Conservation (phyloP, 2,329 filamentous ascomycete species). For the Clathrospora elynae region DNA sequence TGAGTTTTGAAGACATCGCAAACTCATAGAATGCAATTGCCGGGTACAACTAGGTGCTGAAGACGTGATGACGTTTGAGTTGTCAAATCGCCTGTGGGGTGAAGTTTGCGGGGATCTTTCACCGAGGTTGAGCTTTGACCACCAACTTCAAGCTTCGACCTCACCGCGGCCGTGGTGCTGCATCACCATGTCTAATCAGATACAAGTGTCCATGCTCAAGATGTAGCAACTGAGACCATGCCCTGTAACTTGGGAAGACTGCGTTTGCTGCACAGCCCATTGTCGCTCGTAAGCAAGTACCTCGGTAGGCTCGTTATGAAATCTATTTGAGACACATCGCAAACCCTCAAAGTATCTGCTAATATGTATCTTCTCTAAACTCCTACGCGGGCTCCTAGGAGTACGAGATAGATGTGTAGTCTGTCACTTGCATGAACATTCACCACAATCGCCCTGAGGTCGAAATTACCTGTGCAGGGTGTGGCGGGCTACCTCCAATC, state of each 20-base stretch:
- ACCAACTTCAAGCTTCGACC: slow-evolving; percentile 2
- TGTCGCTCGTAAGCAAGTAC: too few species aligned
- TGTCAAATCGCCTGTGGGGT: slow-evolving; percentile 18
- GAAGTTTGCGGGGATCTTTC: slow-evolving; percentile 22
- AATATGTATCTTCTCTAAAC: too few species aligned
- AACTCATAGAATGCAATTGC: neutral
- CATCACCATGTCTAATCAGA: too few species aligned
- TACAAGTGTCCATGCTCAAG: too few species aligned
- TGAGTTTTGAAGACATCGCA: slow-evolving; percentile 40
- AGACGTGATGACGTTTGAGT: slow-evolving; percentile 16
- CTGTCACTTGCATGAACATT: slow-evolving; percentile 3
- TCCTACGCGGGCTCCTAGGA: too few species aligned
- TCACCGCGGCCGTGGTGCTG: too few species aligned
- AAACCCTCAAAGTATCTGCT: too few species aligned
- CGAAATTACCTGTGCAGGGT: slow-evolving; percentile 19
- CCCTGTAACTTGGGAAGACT: too few species aligned
- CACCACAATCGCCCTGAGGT: slow-evolving; percentile 13
- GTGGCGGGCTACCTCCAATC: slow-evolving; percentile 12
- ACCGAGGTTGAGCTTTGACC: slow-evolving; percentile 21
- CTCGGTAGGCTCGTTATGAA: too few species aligned
- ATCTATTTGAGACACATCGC: too few species aligned
- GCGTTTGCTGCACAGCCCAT: too few species aligned
- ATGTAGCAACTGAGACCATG: too few species aligned
- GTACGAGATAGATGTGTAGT: neutral
- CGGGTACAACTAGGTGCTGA: neutral